phyloP scores from a whole-genome alignment of 2,329 filamentous ascomycete species.

The Salinomyces thailandicus region DNA sequence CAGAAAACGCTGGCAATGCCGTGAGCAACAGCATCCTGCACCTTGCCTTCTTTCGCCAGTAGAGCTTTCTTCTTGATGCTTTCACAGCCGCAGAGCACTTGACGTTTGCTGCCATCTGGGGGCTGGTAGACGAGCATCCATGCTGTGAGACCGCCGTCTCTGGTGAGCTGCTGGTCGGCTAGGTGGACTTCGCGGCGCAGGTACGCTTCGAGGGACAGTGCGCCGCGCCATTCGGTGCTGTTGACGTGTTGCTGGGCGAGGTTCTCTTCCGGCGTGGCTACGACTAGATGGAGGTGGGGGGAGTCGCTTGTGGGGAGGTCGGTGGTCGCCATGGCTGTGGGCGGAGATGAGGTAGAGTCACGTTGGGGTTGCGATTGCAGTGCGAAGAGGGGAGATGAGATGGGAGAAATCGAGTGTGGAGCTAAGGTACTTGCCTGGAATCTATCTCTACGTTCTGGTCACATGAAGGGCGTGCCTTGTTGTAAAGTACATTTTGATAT shows the following conservation, averaged over 20 bases:
- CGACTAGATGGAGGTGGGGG: slow-evolving; percentile 42
- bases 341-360: slow-evolving; percentile 3
- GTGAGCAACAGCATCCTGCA: slow-evolving; percentile 53
- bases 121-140: slow-evolving; percentile 49
- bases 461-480: no score
- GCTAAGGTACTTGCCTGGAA: no score
- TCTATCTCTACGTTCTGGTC: no score
- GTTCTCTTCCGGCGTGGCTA: slow-evolving; percentile 45
- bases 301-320: slow-evolving; percentile 39
- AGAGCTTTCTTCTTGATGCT: slow-evolving; percentile 41
- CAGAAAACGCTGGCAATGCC: slow-evolving; percentile 73
- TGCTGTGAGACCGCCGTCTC: slow-evolving; percentile 45
- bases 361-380: background rate
- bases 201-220: slow-evolving; percentile 45
- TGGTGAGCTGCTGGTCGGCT: slow-evolving; percentile 41
- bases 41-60: slow-evolving; percentile 33
- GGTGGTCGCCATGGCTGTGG: background rate
- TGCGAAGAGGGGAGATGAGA: background rate
- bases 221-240: slow-evolving; percentile 47
- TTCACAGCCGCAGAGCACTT: slow-evolving; percentile 49
- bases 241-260: slow-evolving; percentile 44
- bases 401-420: background rate
- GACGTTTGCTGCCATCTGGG: slow-evolving; percentile 20
- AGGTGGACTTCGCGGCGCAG: slow-evolving; percentile 48
- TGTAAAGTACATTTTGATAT: no score